Percentiles rank a stretch among this genome's conserved stretches.
These are phyloP conservation scores for Circinella minor DNA, from an alignment of 371 early-diverging fungal genomes.

Conservation along the genomic window DNA sequence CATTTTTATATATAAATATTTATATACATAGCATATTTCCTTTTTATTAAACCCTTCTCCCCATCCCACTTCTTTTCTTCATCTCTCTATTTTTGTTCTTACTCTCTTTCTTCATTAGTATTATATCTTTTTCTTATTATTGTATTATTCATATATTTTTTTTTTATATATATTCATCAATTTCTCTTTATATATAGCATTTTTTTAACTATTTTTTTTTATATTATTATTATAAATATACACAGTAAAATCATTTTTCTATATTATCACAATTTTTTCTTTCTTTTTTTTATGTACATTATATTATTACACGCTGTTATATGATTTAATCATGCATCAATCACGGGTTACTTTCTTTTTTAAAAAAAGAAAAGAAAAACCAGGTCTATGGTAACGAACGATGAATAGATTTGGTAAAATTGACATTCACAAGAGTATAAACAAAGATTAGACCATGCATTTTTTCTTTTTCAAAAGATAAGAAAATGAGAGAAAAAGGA, in stretches of 20 bases:
- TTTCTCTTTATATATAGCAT: background rate
- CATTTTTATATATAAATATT: background rate
- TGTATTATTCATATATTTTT: background rate
- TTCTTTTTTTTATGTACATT: too few relatives aligned
- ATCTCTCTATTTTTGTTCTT: background rate
- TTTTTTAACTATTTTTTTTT: background rate
- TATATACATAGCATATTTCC: background rate
- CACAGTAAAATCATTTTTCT: background rate
- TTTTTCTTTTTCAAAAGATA: too few relatives aligned
- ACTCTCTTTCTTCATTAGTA: background rate
- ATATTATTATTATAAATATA: background rate
- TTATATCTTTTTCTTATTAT: background rate
- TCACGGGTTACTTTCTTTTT: too few relatives aligned
- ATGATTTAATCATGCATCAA: background rate
- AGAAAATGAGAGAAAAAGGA: too few relatives aligned
- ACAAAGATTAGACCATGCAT: background rate
- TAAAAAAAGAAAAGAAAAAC: too few relatives aligned
- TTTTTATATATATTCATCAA: background rate
- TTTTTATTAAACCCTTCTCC: background rate
- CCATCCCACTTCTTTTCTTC: background rate
- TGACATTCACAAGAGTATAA: conserved; percentile 3
- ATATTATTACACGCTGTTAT: too few relatives aligned
- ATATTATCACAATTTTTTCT: background rate
- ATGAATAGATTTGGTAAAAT: background rate
- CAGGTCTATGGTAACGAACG: background rate